phyloP scores from a whole-genome alignment of 208 protist genomes.

The Naegleria lovaniensis region DNA sequence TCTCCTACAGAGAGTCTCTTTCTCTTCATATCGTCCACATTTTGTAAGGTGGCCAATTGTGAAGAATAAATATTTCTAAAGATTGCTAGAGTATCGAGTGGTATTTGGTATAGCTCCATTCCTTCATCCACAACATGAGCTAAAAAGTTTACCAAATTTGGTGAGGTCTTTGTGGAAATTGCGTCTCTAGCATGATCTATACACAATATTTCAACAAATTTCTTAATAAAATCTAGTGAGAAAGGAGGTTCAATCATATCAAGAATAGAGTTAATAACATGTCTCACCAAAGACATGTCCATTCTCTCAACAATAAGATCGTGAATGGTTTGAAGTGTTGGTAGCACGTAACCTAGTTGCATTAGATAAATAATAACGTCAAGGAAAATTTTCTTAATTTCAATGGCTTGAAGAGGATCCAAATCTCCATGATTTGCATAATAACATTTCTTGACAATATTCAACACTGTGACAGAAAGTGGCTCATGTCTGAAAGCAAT shows the following conservation, averaged over 20 bases:
- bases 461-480: neutral
- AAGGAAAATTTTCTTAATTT: neutral
- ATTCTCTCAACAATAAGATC: neutral
- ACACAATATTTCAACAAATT: slow-evolving; percentile 16
- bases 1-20: neutral
- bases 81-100: neutral
- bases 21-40: neutral
- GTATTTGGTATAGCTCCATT: neutral
- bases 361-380: slow-evolving; percentile 16
- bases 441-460: slow-evolving; percentile 3
- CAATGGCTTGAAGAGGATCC: slow-evolving; percentile 16
- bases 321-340: neutral
- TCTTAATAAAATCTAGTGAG: neutral
- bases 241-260: slow-evolving; percentile 3
- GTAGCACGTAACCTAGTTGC: slow-evolving; percentile 17
- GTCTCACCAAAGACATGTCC: slow-evolving; percentile 1
- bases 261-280: neutral
- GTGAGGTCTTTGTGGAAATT: neutral
- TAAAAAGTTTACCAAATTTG: neutral
- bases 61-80: neutral
- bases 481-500: neutral
- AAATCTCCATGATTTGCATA: neutral
- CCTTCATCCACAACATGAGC: neutral
- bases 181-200: neutral
- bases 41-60: neutral